Evolutionary conservation across 768 basidiomycete genomes (phyloP), one percentile per base, ranked within the genome.

Genomic region (Hysterangium stoloniferum): DNA sequence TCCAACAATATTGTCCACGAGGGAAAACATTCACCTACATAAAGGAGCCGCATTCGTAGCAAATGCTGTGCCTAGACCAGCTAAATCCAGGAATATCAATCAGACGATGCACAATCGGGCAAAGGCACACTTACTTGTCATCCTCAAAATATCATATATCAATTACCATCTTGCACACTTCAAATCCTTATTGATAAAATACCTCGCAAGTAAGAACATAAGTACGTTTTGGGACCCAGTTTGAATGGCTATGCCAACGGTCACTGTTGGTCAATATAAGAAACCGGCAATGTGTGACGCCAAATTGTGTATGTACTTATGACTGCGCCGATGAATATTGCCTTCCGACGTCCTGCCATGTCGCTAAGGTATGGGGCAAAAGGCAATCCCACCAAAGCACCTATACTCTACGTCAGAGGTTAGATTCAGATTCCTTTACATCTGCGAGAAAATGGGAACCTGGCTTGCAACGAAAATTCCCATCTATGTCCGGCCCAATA

Each of bases 1-100:
- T 46, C 13, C 19, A 33, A 8, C 20, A 7, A 19, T 9, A 46
- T 28, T n/a, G 33, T 24, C 11, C 36, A 20, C n/a, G 46, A 19
- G 31, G 19, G 24, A n/a, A n/a, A n/a, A n/a, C n/a, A n/a, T n/a
- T n/a, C n/a, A 40, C 47, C 24, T 25, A 53, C 47, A 37, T 9
- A 48, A 25, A 4, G 52, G 52, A 27, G 45, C 52, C 11, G 46
- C 34, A 25, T 63, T 57, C 71, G 77, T 71, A 52, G 83, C 82
- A 57, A 86, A 85, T 2, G 82, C 81, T 35, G 86, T 71, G 56
- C 86, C 84, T 61, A 87, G 85, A 45, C 86, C 86, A 48, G 86
- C 82, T 47, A 8, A 29, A 29, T 13, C 28, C 20, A 31, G 37
- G 12, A 29, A n/a, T n/a, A 41, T 24, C 11, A 40, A 25, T 29